Conservation (phyloP, 805 yeast species). For the Clavispora santaluciae region DNA sequence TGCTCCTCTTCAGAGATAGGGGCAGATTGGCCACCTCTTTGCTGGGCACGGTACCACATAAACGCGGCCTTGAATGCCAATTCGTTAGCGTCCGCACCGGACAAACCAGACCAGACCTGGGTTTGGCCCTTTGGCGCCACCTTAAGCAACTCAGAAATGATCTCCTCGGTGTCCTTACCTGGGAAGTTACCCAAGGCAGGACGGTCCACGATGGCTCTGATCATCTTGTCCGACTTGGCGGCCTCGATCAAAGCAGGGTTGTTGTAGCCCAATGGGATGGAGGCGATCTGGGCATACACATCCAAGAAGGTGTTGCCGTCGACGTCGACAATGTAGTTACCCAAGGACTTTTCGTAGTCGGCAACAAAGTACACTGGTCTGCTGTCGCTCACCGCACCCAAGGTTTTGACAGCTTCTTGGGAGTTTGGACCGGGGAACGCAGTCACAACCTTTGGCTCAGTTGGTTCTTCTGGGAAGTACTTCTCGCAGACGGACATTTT, state of each 20-base stretch:
- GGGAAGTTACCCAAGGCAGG: constrained; percentile 65
- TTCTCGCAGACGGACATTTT: constrained; percentile 42
- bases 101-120: constrained; percentile 71
- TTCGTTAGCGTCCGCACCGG: constrained; percentile 88
- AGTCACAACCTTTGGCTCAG: constrained; percentile 58
- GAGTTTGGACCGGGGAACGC: constrained; percentile 77
- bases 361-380: constrained; percentile 71
- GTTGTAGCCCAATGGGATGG: constrained; percentile 82
- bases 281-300: constrained; percentile 79
- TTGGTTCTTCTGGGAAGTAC: constrained; percentile 80
- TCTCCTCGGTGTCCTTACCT: constrained; percentile 58
- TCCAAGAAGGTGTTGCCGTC: constrained; percentile 77
- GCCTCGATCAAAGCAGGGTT: constrained; percentile 68
- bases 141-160: constrained; percentile 45
- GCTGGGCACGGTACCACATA: constrained; percentile 66
- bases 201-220: constrained; percentile 70
- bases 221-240: constrained; percentile 66
- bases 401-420: constrained; percentile 43
- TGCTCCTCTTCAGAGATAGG: constrained; percentile 67
- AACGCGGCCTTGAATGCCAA: constrained; percentile 87
- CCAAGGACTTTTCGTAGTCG: constrained; percentile 68
- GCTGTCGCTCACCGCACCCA: constrained; percentile 63
- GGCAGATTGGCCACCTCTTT: constrained; percentile 54
- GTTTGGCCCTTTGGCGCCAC: constrained; percentile 77
- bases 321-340: constrained; percentile 76